Conservation (phyloP, 78 protist genomes). For the Dictyostelium citrinum region DNA sequence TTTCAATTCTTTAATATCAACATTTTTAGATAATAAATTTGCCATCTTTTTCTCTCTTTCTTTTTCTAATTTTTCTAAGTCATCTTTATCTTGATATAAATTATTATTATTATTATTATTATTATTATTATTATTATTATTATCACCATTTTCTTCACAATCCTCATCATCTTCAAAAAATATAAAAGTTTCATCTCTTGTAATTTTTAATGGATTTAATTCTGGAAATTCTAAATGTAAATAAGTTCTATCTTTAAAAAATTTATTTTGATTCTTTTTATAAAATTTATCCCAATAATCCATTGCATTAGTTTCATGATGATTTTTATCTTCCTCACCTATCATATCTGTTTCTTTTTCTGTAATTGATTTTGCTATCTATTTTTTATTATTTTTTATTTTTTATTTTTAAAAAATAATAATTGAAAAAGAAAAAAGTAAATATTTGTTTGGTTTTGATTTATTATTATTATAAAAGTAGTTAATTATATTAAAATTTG, state of each 20-base stretch:
- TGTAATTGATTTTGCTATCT: constrained; percentile 10
- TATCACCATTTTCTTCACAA: not conserved
- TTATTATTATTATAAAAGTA: too few species aligned
- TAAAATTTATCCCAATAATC: constrained; percentile 80
- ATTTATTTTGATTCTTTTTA: constrained; percentile 55
- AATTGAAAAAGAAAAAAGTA: too few species aligned
- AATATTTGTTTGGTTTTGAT: too few species aligned
- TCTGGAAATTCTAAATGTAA: constrained; percentile 77
- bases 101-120: not conserved
- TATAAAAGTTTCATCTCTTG: constrained; percentile 41
- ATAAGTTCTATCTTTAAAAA: constrained; percentile 85
- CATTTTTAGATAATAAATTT: constrained; percentile 10
- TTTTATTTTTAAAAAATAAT: too few species aligned
- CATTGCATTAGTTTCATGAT: constrained; percentile 63
- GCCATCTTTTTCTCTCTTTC: not conserved
- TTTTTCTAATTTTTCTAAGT: not conserved
- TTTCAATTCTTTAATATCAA: constrained; percentile 9
- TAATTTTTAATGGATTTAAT: constrained; percentile 30
- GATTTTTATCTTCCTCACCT: not conserved
- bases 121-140: not conserved
- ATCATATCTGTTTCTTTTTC: constrained; percentile 7
- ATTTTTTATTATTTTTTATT: too few species aligned
- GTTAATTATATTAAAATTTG: too few species aligned
- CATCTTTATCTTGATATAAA: not conserved
- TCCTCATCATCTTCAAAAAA: constrained; percentile 11